Conservation (phyloP, 73 alveolate genomes). For the Paramecium pentaurelia region DNA sequence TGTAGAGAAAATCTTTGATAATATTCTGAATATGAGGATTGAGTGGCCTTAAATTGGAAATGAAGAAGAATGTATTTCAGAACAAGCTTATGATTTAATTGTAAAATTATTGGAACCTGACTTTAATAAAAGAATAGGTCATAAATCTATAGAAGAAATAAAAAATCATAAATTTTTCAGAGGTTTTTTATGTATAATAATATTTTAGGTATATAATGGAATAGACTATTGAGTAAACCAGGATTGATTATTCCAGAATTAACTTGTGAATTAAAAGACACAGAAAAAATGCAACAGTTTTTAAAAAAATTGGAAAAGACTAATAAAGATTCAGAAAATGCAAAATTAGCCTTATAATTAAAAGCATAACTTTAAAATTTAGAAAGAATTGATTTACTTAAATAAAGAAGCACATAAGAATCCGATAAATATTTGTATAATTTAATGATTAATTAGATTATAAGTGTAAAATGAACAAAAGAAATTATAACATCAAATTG, state of each 20-base stretch:
- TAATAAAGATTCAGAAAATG: not conserved
- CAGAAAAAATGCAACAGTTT: not conserved
- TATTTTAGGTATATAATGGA: slow-evolving; percentile 40
- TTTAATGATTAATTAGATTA: not conserved
- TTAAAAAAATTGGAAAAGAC: not conserved
- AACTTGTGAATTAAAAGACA: not conserved
- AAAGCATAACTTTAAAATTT: slow-evolving; percentile 4
- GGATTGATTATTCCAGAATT: slow-evolving; percentile 53
- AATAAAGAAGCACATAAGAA: slow-evolving; percentile 6
- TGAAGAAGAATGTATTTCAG: slow-evolving; percentile 46
- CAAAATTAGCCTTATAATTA: not conserved
- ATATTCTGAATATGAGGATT: slow-evolving; percentile 32
- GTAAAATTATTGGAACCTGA: slow-evolving; percentile 62
- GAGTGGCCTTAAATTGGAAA: slow-evolving; percentile 59
- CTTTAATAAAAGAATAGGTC: slow-evolving; percentile 63
- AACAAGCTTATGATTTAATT: slow-evolving; percentile 49
- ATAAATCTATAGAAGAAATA: slow-evolving; percentile 44
- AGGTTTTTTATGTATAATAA: not conserved
- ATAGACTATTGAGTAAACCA: slow-evolving; percentile 8
- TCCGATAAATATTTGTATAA: slow-evolving; percentile 2
- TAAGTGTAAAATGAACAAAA: not conserved
- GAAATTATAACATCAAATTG: not conserved
- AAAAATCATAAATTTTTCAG: slow-evolving; percentile 42
- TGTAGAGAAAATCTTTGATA: slow-evolving; percentile 59
- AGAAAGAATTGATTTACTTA: slow-evolving; percentile 24